Base-by-base conservation (phyloP, 2,329 filamentous ascomycete genomes). In the Apiospora arundinis region DNA sequence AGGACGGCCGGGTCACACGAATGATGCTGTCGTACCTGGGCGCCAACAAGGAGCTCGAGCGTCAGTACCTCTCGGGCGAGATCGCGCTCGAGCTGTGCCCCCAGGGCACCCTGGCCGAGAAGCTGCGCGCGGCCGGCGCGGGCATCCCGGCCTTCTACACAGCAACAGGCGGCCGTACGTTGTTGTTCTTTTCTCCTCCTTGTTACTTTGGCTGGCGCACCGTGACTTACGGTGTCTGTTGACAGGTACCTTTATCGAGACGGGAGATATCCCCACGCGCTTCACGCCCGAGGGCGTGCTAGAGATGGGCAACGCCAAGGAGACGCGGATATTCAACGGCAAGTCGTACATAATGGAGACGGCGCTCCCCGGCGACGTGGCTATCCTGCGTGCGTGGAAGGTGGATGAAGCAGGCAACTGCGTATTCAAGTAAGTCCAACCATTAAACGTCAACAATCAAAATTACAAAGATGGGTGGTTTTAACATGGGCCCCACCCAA, bases 61-160 rank as follows among this genome's bases (percentile, higher is more conserved):
- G 89, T 76, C 92, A 92, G 80, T 95, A 95, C 75, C 80, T 95
- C 46, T 90, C 87, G 0, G 93, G 93, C n/a, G 84, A 93, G 76
- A 89, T 95, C 76, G 91, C 91, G 8, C 87, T 95, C 74, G 92
- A 95, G 81, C 84, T 95, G 56, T 94, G 92, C 70, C 93, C 93
- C 0, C 93, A 95, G 76, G 93, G 93, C 5, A 93, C 92, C 0
- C 85, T 94, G 69, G 92, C 92, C 0, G 92, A 94, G 83, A 87
- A 92, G 74, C 88, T 93, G 76, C 86, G 92, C 56, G 92, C 92
- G 8, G 93, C 90, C 0, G 93, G 92, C 4, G 91, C 92, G 32
- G 93, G 93, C 11, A 94, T 95, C 68, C 92, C 93, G 1, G 93
- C 93, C 0, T 95, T 96, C 79, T 96, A 91, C 78, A 95, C 93